Evolutionary conservation across 495 filamentous ascomycete species (phyloP).

Genomic region (Geoglossum glabrum): DNA sequence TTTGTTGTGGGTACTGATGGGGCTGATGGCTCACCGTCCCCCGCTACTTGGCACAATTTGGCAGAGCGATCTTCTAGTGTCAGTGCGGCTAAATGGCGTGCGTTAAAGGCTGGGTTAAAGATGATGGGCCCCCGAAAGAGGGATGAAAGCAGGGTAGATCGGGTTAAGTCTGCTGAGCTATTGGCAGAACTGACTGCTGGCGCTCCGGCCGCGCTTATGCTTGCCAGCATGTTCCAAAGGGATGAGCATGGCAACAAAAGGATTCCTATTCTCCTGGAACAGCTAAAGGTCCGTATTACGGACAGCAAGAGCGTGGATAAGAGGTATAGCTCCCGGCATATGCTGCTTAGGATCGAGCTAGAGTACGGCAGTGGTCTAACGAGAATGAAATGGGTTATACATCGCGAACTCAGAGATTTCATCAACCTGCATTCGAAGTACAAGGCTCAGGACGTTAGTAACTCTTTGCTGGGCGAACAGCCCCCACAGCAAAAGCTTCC

Average conservation of each 20-base stretch:
- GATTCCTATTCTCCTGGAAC: constrained; percentile 85
- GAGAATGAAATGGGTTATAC: constrained; percentile 92
- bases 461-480: constrained; percentile 36
- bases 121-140: constrained; percentile 61
- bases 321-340: constrained; percentile 52
- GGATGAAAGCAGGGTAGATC: constrained; percentile 67
- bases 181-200: constrained; percentile 89
- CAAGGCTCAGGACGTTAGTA: constrained; percentile 59
- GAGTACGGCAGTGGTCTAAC: constrained; percentile 93
- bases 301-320: constrained; percentile 36
- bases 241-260: constrained; percentile 91
- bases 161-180: constrained; percentile 86
- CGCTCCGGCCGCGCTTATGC: constrained; percentile 73
- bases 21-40: constrained; percentile 25
- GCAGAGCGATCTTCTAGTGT: constrained; percentile 47
- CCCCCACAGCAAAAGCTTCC: constrained; percentile 49
- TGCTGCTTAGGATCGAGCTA: constrained; percentile 74
- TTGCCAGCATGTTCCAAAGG: constrained; percentile 91
- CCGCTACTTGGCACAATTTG: constrained; percentile 31
- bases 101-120: constrained; percentile 67
- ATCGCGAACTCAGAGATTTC: constrained; percentile 72
- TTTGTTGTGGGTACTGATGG: constrained; percentile 35
- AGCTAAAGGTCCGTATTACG: constrained; percentile 71
- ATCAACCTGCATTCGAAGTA: constrained; percentile 85
- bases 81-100: constrained; percentile 68